Evolutionary conservation across 148 eudicot species (phyloP), one percentile per base, ranked within the genome.

Genomic region (Amaranthus palmeri): DNA sequence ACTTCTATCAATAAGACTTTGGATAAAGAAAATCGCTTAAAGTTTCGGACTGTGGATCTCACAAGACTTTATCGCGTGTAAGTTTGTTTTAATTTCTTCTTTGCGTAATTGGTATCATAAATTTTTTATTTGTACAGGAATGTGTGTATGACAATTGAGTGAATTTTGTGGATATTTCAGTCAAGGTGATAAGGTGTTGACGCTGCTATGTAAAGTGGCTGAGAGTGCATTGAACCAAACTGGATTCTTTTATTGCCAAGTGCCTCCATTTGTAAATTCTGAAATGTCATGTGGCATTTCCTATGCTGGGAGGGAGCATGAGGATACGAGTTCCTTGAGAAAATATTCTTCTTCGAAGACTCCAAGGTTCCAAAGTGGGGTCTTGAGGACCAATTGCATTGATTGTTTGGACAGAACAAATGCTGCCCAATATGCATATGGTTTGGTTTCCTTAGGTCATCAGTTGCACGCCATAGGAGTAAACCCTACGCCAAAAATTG

Each of bases 371-470:
- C 99, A 96, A 76, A 86, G 79, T 79, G 99, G 99, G 62, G 92
- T 96, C 68, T 75, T 96, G 67, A 81, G 99, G 77, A 96, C 99
- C 46, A 96, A 96, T 65, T 96, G 99, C 85, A 96, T 96, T 68
- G 99, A 96, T 65, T 96, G 99, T 79, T 81, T 96, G 82, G 99
- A 96, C 78, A 92, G 99, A 44, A 96, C 99, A 74, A 96, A 96
- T 83, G 97, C 88, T 73, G 96, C 96, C 6, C 99, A 96, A 73
- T 96, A 80, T 86, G 93, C 91, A 12, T 92, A 79, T 86, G 99
- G 99, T 60, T 82, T 90, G 83, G 92, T 86, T 80, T 88, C 99
- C 72, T 89, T 96, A 66, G 96, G 97, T 58, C 85, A 86, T 79
- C 99, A 96, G 82, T 78, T 92, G 65, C 87, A 87, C 82, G 87